These are phyloP conservation scores for Arabis hirsuta DNA, from an alignment of 345 rosid genomes.

Conservation along the genomic window DNA sequence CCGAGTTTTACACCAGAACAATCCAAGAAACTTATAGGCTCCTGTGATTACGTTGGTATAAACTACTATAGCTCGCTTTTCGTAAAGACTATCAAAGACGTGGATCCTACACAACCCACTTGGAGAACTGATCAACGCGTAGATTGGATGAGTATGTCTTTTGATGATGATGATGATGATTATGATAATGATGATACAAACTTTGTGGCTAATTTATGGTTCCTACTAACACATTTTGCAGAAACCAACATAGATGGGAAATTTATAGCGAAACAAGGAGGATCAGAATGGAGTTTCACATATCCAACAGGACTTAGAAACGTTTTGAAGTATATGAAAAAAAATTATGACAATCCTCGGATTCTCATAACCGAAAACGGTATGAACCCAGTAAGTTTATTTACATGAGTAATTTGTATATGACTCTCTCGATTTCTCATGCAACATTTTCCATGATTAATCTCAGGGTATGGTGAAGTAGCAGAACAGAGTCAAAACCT, in stretches of 20 bases:
- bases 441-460: slow-evolving; percentile 8
- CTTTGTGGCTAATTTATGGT: slow-evolving; percentile 22
- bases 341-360: slow-evolving; percentile 37
- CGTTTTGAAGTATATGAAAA: slow-evolving; percentile 42
- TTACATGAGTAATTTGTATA: not conserved
- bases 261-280: slow-evolving; percentile 46
- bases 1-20: slow-evolving; percentile 61
- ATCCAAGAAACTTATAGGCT: slow-evolving; percentile 52
- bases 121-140: slow-evolving; percentile 47
- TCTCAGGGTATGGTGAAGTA: slow-evolving; percentile 42
- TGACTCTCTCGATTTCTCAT: not conserved
- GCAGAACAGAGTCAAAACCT: slow-evolving; percentile 37
- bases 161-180: not conserved
- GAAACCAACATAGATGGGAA: slow-evolving; percentile 46
- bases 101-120: slow-evolving; percentile 43
- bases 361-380: slow-evolving; percentile 42
- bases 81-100: slow-evolving; percentile 35
- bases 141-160: slow-evolving; percentile 44
- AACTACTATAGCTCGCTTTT: slow-evolving; percentile 62
- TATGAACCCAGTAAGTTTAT: slow-evolving; percentile 7
- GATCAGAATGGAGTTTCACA: slow-evolving; percentile 49
- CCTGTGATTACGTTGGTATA: slow-evolving; percentile 60
- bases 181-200: not conserved
- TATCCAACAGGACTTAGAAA: slow-evolving; percentile 46
- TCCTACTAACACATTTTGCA: slow-evolving; percentile 20